Evolutionary conservation across 495 filamentous ascomycete species (phyloP).

Genomic region (Chlorociboria aeruginascens): DNA sequence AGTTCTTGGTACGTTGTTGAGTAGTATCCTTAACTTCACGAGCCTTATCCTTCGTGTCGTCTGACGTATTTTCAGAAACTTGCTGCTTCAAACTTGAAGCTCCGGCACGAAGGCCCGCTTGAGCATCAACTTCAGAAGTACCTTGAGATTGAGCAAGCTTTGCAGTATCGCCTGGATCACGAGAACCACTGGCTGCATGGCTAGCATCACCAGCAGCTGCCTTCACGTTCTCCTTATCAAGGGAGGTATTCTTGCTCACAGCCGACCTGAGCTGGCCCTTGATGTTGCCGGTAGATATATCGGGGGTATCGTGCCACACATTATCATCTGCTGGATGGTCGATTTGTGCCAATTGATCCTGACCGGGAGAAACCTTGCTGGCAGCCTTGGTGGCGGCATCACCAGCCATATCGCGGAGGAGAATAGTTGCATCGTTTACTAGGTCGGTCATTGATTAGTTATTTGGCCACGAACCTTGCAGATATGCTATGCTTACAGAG

Average conservation of each 20-base stretch:
- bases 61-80: slow-evolving; percentile 39
- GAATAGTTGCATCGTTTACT: slow-evolving; percentile 79
- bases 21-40: slow-evolving; percentile 23
- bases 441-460: slow-evolving; percentile 20
- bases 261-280: slow-evolving; percentile 51
- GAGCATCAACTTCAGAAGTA: slow-evolving; percentile 42
- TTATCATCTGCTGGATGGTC: slow-evolving; percentile 80
- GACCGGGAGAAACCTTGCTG: slow-evolving; percentile 58
- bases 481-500: slow-evolving; percentile 47
- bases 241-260: slow-evolving; percentile 48
- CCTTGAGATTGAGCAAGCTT: slow-evolving; percentile 30
- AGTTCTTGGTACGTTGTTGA: slow-evolving; percentile 51
- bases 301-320: slow-evolving; percentile 83
- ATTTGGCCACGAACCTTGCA: not conserved
- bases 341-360: slow-evolving; percentile 66
- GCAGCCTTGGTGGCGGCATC: slow-evolving; percentile 84
- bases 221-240: slow-evolving; percentile 33
- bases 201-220: slow-evolving; percentile 44
- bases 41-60: slow-evolving; percentile 50
- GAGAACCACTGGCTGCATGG: slow-evolving; percentile 34
- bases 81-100: slow-evolving; percentile 35
- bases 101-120: slow-evolving; percentile 35
- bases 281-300: slow-evolving; percentile 58
- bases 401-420: slow-evolving; percentile 80
- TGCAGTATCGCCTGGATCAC: slow-evolving; percentile 37